Evolutionary conservation across 495 filamentous ascomycete species (phyloP).

Genomic region (Poronia punctata): DNA sequence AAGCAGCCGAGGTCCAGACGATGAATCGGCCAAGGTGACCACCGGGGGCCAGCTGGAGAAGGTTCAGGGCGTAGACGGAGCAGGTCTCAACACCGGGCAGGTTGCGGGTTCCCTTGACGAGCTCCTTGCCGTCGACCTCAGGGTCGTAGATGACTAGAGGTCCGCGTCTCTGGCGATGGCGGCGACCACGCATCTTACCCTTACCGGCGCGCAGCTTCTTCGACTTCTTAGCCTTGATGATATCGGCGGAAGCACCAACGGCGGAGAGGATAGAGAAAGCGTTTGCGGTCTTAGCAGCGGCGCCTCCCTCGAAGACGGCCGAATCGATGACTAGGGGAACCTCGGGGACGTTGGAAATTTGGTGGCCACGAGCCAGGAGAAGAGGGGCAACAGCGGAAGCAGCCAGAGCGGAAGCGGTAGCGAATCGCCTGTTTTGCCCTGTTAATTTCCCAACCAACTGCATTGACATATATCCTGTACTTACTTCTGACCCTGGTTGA

Average conservation of each 20-base stretch:
- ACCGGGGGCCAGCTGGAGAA: conserved; percentile 96
- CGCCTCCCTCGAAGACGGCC: conserved; percentile 68
- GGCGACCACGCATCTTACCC: conserved; percentile 92
- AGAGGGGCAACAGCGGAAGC: conserved; percentile 92
- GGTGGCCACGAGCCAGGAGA: conserved; percentile 93
- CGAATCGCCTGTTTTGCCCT: conserved; percentile 74
- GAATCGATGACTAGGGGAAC: conserved; percentile 94
- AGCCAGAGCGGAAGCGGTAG: conserved; percentile 92
- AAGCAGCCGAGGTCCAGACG: conserved; percentile 95
- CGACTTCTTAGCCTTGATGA: conserved; percentile 89
- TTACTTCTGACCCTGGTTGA: conserved; percentile 95
- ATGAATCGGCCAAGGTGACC: conserved; percentile 98
- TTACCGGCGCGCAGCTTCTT: conserved; percentile 95
- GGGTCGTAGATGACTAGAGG: conserved; percentile 95
- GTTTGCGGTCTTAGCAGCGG: conserved; percentile 80
- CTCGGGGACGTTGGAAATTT: conserved; percentile 83
- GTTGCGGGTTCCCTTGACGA: conserved; percentile 93
- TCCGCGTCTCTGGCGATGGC: conserved; percentile 93
- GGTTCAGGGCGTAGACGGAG: conserved; percentile 91
- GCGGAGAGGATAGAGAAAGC: conserved; percentile 81
- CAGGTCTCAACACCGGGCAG: conserved; percentile 96
- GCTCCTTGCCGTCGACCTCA: conserved; percentile 83
- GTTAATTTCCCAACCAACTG: conserved; percentile 1
- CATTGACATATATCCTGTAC: conserved; percentile 18
- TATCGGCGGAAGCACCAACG: conserved; percentile 80